Conservation (phyloP, 768 basidiomycete genomes). For the Lactarius akahatsu region DNA sequence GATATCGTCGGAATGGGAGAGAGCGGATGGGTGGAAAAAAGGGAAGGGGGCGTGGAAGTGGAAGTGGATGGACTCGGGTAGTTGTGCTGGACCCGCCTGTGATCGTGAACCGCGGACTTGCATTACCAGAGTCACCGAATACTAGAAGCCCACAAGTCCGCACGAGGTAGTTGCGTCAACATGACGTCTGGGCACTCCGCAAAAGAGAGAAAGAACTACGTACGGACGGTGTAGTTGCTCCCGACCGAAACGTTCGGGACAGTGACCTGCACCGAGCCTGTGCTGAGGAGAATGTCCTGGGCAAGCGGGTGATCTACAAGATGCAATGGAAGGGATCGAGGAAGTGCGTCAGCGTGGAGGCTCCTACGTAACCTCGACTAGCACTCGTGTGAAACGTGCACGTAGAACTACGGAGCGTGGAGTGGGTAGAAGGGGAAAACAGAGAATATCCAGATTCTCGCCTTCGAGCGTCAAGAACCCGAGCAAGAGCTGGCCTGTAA, state of each 20-base stretch:
- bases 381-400: background rate
- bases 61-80: background rate
- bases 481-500: slow-evolving; percentile 46
- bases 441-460: slow-evolving; percentile 45
- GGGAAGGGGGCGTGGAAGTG: background rate
- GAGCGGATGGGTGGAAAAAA: background rate
- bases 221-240: slow-evolving; percentile 44
- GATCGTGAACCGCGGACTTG: slow-evolving; percentile 43
- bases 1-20: background rate
- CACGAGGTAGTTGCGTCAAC: background rate
- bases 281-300: slow-evolving; percentile 39
- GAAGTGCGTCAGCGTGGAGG: slow-evolving; percentile 9
- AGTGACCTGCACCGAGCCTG: slow-evolving; percentile 38
- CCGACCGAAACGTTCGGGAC: slow-evolving; percentile 40
- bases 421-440: background rate
- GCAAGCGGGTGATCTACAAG: slow-evolving; percentile 37
- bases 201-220: slow-evolving; percentile 30
- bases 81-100: slow-evolving; percentile 3
- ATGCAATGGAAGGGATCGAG: background rate
- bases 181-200: background rate
- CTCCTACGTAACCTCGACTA: background rate
- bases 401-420: background rate
- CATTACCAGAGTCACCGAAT: slow-evolving; percentile 51
- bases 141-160: slow-evolving; percentile 35
- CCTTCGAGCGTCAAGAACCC: slow-evolving; percentile 39